Percentiles rank a stretch among this genome's conserved stretches.
phyloP scores from a whole-genome alignment of 805 yeast genomes.

The Saturnispora diversa region DNA sequence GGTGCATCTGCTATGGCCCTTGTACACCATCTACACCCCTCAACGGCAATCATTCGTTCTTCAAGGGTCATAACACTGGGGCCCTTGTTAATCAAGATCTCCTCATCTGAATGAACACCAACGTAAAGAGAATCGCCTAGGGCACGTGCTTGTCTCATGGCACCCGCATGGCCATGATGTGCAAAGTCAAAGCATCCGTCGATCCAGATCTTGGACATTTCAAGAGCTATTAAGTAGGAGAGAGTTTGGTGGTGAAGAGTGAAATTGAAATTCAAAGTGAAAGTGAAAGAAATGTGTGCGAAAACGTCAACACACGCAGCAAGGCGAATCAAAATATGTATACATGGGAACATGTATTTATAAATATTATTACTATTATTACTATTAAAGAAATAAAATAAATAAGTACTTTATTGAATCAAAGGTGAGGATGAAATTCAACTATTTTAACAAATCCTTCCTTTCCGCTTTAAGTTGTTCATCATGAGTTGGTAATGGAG shows the following conservation, averaged over 20 bases:
- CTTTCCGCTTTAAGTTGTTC: constrained; percentile 18
- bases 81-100: constrained; percentile 75
- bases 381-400: too few species aligned
- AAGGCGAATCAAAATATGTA: too few species aligned
- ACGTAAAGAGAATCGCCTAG: constrained; percentile 68
- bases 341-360: too few species aligned
- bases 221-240: constrained; percentile 14
- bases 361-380: too few species aligned
- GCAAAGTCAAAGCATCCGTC: constrained; percentile 98
- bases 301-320: too few species aligned
- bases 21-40: constrained; percentile 86
- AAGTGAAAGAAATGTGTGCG: too few species aligned
- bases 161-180: constrained; percentile 98
- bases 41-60: constrained; percentile 79
- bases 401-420: too few species aligned
- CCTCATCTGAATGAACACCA: constrained; percentile 92
- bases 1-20: constrained; percentile 72
- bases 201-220: constrained; percentile 56
- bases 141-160: constrained; percentile 86
- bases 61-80: constrained; percentile 83
- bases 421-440: too few species aligned
- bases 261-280: too few species aligned
- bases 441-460: too few species aligned
- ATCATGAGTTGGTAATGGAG: constrained; percentile 17
- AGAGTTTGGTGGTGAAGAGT: too few species aligned